Evolutionary conservation across 352 stramenopile species (phyloP).

Genomic region (Globisporangium cystogenes): DNA sequence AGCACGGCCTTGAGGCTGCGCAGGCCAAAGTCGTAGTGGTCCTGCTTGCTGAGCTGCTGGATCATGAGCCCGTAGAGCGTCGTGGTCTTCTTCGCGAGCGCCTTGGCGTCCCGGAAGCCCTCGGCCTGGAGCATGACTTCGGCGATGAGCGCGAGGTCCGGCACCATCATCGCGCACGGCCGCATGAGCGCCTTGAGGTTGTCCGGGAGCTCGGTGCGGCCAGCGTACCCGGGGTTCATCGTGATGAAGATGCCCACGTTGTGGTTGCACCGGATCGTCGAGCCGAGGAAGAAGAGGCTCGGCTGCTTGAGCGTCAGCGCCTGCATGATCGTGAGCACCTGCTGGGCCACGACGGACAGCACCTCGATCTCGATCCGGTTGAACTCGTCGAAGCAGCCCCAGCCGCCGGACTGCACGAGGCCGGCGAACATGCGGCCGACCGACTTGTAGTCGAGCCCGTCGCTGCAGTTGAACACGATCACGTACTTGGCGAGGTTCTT

Average conservation of each 20-base stretch:
- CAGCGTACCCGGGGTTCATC: conserved; percentile 91
- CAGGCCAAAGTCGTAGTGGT: conserved; percentile 86
- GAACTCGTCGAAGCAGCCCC: conserved; percentile 95
- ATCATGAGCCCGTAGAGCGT: conserved; percentile 87
- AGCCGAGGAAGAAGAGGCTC: conserved; percentile 81
- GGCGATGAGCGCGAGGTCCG: conserved; percentile 76
- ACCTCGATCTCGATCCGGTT: conserved; percentile 96
- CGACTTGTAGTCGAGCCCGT: conserved; percentile 93
- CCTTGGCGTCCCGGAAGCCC: conserved; percentile 78
- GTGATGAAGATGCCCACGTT: conserved; percentile 93
- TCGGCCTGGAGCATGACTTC: conserved; percentile 87
- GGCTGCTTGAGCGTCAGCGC: conserved; percentile 70
- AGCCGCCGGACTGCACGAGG: conserved; percentile 90
- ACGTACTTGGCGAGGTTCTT: conserved; percentile 94
- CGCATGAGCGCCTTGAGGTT: conserved; percentile 86
- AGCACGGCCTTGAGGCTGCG: conserved; percentile 81
- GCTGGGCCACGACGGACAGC: conserved; percentile 90
- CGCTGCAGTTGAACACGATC: conserved; percentile 94
- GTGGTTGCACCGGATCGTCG: conserved; percentile 79
- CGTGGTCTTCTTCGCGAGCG: conserved; percentile 80
- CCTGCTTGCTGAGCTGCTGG: conserved; percentile 84
- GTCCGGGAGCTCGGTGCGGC: conserved; percentile 85
- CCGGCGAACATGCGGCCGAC: conserved; percentile 92
- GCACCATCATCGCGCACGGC: conserved; percentile 87
- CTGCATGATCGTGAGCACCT: conserved; percentile 89